Percentiles rank a stretch among this genome's conserved stretches.
Conservation (phyloP, 2,329 filamentous ascomycete genomes). For the Thelonectria discophora region DNA sequence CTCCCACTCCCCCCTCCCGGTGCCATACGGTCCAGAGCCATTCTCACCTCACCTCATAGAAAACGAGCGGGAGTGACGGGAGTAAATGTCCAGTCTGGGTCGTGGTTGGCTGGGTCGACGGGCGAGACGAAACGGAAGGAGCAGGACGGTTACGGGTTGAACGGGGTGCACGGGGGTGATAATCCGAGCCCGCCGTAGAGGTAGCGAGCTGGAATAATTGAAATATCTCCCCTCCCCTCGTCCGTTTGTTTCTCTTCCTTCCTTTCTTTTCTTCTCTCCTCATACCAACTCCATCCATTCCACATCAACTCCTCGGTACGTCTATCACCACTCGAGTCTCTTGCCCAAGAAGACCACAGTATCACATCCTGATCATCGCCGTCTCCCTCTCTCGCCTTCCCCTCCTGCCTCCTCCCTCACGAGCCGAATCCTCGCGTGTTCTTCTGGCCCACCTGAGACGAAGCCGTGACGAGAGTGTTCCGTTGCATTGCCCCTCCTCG, state of each 20-base stretch:
- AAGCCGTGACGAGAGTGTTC: neutral
- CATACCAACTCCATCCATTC: slow-evolving; percentile 32
- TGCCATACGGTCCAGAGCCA: too few species aligned
- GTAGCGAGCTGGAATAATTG: slow-evolving; percentile 14
- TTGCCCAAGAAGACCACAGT: neutral
- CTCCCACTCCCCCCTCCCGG: slow-evolving; percentile 5
- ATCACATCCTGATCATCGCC: neutral
- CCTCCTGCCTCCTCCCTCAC: neutral
- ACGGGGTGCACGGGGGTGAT: slow-evolving; percentile 31
- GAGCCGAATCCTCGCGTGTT: neutral
- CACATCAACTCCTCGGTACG: slow-evolving; percentile 21
- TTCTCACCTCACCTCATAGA: slow-evolving; percentile 13
- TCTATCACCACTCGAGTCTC: neutral
- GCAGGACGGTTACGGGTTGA: slow-evolving; percentile 16
- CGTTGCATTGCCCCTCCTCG: slow-evolving; percentile 13
- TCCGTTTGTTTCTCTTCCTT: slow-evolving; percentile 16
- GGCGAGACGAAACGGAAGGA: slow-evolving; percentile 27
- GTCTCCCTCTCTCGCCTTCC: neutral
- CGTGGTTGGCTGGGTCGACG: neutral
- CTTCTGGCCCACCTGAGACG: neutral
- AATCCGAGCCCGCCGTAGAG: slow-evolving; percentile 30
- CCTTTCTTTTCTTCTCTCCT: slow-evolving; percentile 25
- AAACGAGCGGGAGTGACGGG: slow-evolving; percentile 19
- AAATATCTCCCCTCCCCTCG: slow-evolving; percentile 35
- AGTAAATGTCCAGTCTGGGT: neutral